Evolutionary conservation across 2,329 filamentous ascomycete genomes (phyloP).

Genomic region (Microdochium trichocladiopsis): DNA sequence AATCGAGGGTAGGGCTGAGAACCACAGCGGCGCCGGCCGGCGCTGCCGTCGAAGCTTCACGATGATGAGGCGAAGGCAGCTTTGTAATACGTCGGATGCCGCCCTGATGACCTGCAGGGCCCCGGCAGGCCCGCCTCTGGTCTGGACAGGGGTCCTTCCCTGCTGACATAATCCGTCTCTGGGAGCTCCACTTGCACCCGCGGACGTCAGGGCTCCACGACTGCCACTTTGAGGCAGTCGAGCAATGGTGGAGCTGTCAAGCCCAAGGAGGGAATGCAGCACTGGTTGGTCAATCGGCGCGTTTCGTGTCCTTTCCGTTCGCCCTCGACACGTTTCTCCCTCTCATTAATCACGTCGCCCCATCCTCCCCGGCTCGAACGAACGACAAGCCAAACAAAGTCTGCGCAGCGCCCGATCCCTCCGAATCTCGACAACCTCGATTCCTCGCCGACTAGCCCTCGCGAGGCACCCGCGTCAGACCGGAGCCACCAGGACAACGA

Average conservation of each 20-base stretch:
- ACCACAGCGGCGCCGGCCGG: not conserved
- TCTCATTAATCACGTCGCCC: not conserved
- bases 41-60: not conserved
- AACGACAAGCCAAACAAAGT: not conserved
- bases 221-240: too few relatives aligned
- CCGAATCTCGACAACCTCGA: not conserved
- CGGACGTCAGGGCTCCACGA: not conserved
- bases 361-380: not conserved
- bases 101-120: not conserved
- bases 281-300: slow-evolving; percentile 24
- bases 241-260: not conserved
- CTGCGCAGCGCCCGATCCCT: not conserved
- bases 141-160: not conserved
- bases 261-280: not conserved
- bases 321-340: not conserved
- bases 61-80: slow-evolving; percentile 12
- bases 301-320: slow-evolving; percentile 31
- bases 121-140: not conserved
- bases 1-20: not conserved
- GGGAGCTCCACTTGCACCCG: not conserved
- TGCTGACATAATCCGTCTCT: slow-evolving; percentile 1
- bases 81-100: slow-evolving; percentile 28
- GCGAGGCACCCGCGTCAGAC: too few relatives aligned
- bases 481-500: too few relatives aligned
- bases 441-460: not conserved